phyloP scores from a whole-genome alignment of 1,284 basidiomycete species.

The Rhizoctonia solani region DNA sequence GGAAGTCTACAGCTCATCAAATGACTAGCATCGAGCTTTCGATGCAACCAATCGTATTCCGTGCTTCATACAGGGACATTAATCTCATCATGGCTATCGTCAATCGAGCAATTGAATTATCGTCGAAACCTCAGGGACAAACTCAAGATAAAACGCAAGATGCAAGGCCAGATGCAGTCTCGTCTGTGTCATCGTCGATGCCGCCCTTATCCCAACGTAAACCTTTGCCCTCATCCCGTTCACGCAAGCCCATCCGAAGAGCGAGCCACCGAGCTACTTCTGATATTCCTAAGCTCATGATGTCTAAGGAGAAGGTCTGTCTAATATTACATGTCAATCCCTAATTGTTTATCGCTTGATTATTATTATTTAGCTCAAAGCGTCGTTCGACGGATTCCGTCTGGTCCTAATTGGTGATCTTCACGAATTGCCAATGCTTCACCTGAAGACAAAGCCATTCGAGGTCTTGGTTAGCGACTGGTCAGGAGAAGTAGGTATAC shows the following conservation, averaged over 20 bases:
- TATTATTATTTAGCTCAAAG: conserved; percentile 63
- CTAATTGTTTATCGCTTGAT: neutral
- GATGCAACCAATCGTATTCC: conserved; percentile 81
- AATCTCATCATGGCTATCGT: conserved; percentile 86
- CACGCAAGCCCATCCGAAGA: conserved; percentile 21
- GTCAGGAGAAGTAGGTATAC: conserved; percentile 75
- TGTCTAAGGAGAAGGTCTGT: conserved; percentile 79
- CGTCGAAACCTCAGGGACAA: conserved; percentile 45
- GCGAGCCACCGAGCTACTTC: conserved; percentile 23
- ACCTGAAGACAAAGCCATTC: conserved; percentile 87
- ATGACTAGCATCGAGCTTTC: conserved; percentile 84
- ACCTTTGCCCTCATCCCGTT: conserved; percentile 1
- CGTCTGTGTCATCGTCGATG: conserved; percentile 6
- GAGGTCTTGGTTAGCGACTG: conserved; percentile 86
- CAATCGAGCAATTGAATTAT: conserved; percentile 83
- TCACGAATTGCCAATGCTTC: conserved; percentile 93
- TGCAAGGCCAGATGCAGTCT: neutral
- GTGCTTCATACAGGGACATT: conserved; percentile 93
- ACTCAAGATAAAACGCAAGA: conserved; percentile 14
- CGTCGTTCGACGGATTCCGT: conserved; percentile 87
- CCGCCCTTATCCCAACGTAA: conserved; percentile 17
- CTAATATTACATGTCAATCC: neutral
- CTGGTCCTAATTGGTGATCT: conserved; percentile 93
- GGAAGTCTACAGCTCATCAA: conserved; percentile 71
- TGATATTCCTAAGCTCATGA: conserved; percentile 58